Conservation (phyloP, 495 filamentous ascomycete species). For the Trypethelium eluteriae region DNA sequence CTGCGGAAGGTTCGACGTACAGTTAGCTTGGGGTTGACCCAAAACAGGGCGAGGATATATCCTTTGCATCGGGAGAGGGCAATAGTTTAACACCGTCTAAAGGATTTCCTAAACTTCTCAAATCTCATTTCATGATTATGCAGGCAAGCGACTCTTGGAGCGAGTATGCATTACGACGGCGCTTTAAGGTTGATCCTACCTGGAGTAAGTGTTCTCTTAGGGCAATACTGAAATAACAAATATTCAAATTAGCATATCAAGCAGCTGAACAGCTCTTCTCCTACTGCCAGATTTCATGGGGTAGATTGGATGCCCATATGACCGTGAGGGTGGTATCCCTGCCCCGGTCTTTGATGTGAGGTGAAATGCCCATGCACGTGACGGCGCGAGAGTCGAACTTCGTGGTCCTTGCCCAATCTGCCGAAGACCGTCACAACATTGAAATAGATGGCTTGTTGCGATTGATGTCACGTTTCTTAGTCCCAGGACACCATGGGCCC, state of each 20-base stretch:
- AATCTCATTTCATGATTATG: background rate
- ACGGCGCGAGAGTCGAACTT: background rate
- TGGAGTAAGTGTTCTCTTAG: background rate
- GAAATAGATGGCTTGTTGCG: background rate
- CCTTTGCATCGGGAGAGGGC: too few species aligned
- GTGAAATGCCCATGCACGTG: background rate
- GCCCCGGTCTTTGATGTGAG: too few species aligned
- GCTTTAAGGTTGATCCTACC: background rate
- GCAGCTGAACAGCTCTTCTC: too few species aligned
- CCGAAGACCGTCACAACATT: background rate
- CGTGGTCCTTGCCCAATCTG: background rate
- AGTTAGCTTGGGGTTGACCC: background rate
- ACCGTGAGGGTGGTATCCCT: too few species aligned
- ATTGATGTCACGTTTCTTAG: conserved; percentile 8
- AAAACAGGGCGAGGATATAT: background rate
- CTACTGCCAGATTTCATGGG: too few species aligned
- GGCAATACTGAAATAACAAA: background rate
- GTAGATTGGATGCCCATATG: too few species aligned
- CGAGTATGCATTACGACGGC: background rate
- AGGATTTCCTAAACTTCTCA: background rate
- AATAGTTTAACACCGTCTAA: too few species aligned
- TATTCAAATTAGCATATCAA: background rate
- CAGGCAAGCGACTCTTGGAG: background rate
- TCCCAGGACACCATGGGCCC: background rate
- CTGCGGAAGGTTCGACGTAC: conserved; percentile 75